These are phyloP conservation scores for Citrus mangshanensis DNA, from an alignment of 345 rosid genomes.

Conservation along the genomic window DNA sequence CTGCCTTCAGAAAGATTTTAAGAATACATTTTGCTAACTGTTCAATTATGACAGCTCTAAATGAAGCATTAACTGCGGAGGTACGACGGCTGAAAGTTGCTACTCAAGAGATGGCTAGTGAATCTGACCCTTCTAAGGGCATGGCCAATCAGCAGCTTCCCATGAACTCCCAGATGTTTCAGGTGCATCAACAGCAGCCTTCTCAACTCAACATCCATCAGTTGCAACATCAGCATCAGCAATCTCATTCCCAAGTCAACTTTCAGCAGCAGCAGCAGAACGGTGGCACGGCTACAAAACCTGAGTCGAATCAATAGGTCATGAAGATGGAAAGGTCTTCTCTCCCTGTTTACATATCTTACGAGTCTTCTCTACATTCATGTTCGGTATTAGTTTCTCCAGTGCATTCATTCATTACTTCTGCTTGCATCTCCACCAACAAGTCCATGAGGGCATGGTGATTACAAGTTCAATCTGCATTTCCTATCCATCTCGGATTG, in stretches of 20 bases:
- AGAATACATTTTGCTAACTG: not conserved
- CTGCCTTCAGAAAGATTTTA: not conserved
- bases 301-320: conserved; percentile 57
- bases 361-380: not conserved
- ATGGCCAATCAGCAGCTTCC: conserved; percentile 42
- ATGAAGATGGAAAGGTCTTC: not conserved
- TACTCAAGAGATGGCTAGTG: conserved; percentile 39
- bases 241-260: conserved; percentile 31
- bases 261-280: conserved; percentile 42
- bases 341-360: not conserved
- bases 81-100: conserved; percentile 54
- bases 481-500: conserved; percentile 22
- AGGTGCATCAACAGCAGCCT: conserved; percentile 40
- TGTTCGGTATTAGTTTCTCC: conserved; percentile 13
- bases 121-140: conserved; percentile 44
- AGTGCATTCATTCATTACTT: conserved; percentile 41
- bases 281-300: conserved; percentile 38
- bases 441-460: conserved; percentile 9
- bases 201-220: conserved; percentile 41
- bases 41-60: conserved; percentile 43
- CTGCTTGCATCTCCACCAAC: conserved; percentile 16
- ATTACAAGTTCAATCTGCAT: conserved; percentile 17
- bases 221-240: conserved; percentile 36
- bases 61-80: conserved; percentile 58
- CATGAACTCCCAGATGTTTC: conserved; percentile 47